Base-by-base conservation (phyloP, 768 basidiomycete genomes). In the Collybiopsis luxurians region DNA sequence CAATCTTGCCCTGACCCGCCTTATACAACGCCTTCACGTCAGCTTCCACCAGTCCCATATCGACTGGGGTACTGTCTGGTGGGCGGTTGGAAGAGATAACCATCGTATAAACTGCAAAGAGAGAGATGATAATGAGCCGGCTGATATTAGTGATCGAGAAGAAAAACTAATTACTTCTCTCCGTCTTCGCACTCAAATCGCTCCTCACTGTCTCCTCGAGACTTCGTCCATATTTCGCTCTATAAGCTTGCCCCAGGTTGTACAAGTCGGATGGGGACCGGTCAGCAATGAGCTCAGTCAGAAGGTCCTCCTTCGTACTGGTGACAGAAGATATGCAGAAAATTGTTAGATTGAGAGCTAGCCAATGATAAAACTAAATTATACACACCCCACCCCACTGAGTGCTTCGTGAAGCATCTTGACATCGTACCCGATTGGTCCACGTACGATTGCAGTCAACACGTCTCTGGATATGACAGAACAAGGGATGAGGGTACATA, bases 1-100 rank as follows among this genome's bases (percentile, higher is more conserved):
- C 74, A 36, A 71, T 58, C 53, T 67, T 67, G 13, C 72, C 71
- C 21, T 63, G 59, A 4, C 74, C 72, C 2, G 70, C 68, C 39
- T 64, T 57, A 56, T 71, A 69, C 34, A 75, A 58, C 19, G 64
- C 53, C 44, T 69, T 60, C 9, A 75, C 67, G 56, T 75, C 74
- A 17, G 67, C 61, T 46, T 72, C 66, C 2, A 75, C 70, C 10
- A 60, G 50, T 24, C 63, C 65, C 1, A 64, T 67, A 48, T 74
- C 67, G 27, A 74, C 70, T 34, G 59, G 63, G 2, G 69, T 64
- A 26, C 56, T 59, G 59, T 74, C 73, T 50, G 54, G 44, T 31
- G 72, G 70, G 38, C 73, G 59, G 31, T 66, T 64, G 5, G 69
- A 73, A 11, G 64, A 60, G 12, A 74, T 52, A 26, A 69, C 69